Conservation (phyloP, 164 flowering plant species). For the Protea cynaroides region DNA sequence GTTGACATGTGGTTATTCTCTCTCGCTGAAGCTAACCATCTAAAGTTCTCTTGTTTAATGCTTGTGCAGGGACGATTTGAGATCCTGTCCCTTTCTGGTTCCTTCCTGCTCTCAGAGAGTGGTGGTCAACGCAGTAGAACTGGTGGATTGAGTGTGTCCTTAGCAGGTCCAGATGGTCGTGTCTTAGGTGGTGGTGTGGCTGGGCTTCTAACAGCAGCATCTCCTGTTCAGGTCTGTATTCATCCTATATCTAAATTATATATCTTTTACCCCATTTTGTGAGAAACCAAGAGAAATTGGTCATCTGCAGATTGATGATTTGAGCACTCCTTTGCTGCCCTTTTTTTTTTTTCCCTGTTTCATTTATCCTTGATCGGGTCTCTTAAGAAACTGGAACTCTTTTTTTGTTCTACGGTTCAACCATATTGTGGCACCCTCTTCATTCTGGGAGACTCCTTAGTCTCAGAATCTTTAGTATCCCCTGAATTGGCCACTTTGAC, state of each 20-base stretch:
- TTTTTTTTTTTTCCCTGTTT: too few species aligned
- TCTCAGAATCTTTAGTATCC: too few species aligned
- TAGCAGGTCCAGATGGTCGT: constrained; percentile 46
- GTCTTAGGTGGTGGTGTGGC: constrained; percentile 46
- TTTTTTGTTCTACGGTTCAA: too few species aligned
- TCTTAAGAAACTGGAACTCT: too few species aligned
- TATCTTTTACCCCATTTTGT: neutral
- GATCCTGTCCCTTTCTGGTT: constrained; percentile 41
- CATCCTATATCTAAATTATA: neutral
- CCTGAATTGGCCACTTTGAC: too few species aligned
- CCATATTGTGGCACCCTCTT: too few species aligned
- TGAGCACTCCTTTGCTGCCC: neutral
- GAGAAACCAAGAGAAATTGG: too few species aligned
- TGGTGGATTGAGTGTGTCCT: constrained; percentile 42
- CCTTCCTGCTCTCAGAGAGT: constrained; percentile 34
- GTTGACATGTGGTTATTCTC: neutral
- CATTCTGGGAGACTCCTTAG: too few species aligned
- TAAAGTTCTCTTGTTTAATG: neutral
- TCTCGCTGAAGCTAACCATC: neutral
- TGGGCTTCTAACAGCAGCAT: constrained; percentile 39
- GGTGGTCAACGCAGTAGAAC: constrained; percentile 38
- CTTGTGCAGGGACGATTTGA: constrained; percentile 41
- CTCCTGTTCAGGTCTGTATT: constrained; percentile 34
- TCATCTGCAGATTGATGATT: too few species aligned
- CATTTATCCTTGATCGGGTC: too few species aligned